phyloP scores from a whole-genome alignment of 352 stramenopile genomes.

The Globisporangium emineosum region DNA sequence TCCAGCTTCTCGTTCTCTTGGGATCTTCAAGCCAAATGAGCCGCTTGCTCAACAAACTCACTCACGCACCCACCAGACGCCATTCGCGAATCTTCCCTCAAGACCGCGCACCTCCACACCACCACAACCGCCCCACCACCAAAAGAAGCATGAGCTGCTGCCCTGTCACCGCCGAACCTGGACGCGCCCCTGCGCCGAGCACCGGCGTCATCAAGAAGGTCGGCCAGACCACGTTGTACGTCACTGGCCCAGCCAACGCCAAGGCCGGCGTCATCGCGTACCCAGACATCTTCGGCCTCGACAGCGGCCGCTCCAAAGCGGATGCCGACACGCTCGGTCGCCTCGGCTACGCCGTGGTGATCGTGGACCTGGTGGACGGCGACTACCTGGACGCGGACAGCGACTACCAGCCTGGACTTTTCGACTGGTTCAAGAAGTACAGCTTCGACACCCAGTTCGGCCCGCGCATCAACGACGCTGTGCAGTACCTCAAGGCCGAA shows the following conservation, averaged over 20 bases:
- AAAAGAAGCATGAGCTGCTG: slow-evolving; percentile 62
- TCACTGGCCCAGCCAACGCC: slow-evolving; percentile 57
- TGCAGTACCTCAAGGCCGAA: slow-evolving; percentile 67
- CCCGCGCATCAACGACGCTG: slow-evolving; percentile 64
- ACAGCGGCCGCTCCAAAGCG: slow-evolving; percentile 78
- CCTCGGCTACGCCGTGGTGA: slow-evolving; percentile 70
- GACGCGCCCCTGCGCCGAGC: slow-evolving; percentile 38
- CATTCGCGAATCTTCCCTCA: slow-evolving; percentile 4
- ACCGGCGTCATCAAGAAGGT: slow-evolving; percentile 61
- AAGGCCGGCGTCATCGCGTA: slow-evolving; percentile 67
- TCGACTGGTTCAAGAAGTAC: slow-evolving; percentile 71
- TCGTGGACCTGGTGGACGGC: slow-evolving; percentile 61
- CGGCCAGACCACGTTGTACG: slow-evolving; percentile 69
- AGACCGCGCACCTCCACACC: not conserved
- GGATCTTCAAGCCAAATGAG: not conserved
- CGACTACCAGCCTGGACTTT: slow-evolving; percentile 29
- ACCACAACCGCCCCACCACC: not conserved
- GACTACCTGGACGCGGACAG: slow-evolving; percentile 49
- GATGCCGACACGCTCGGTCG: slow-evolving; percentile 72
- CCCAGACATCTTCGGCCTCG: slow-evolving; percentile 75
- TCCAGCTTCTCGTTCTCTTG: not conserved
- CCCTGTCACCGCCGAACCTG: slow-evolving; percentile 62
- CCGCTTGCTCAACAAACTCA: not conserved
- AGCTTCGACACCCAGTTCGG: slow-evolving; percentile 45
- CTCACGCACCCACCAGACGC: not conserved